Base-by-base conservation (phyloP, 345 rosid genomes). In the Ricinus communis region DNA sequence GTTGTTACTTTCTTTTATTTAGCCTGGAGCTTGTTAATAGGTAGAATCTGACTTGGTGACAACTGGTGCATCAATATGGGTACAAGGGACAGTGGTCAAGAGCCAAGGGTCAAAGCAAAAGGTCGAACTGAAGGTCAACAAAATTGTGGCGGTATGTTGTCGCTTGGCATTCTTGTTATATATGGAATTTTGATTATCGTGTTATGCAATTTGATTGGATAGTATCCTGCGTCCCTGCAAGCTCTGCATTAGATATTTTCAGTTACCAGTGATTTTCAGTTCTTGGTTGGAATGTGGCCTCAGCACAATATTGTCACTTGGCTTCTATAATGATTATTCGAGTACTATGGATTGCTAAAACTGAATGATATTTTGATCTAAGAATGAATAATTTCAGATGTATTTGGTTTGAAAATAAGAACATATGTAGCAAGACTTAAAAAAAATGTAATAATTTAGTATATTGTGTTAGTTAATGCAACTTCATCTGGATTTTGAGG, bases 81-180 rank as follows among this genome's bases (percentile, higher is more conserved):
- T 92, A 38, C 93, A 85, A 87, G 99, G 99, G 65, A 84, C 82
- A 64, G 69, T 95, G 76, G 93, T 85, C 15, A 81, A 87, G 28
- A 95, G 99, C 85, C 96, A 88, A 85, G 99, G 99, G 38, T 79
- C 94, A 31, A 95, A 90, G 79, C 98, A 95, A 74, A 95, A 90
- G 50, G 88, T 95, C 74, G 99, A 95, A 70, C 77, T 92, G 63
- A 95, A 90, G 81, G 86, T 87, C 75, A 85, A 86, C 49, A 95
- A 95, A 82, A 79, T 92, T 73, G 78, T 90, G 27, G 73, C 74
- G 97, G 99, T 92, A 87, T 10, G 82, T 18, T 69, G 30, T 59
- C 40, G 55, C 54, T 57, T 25, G 36, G 27, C 25, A 45, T 65
- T 41, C 74, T 66, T 19, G 28, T 52, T 50, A 46, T 31, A 38